phyloP scores from a whole-genome alignment of 768 basidiomycete species.

The Tulasnella sp. region DNA sequence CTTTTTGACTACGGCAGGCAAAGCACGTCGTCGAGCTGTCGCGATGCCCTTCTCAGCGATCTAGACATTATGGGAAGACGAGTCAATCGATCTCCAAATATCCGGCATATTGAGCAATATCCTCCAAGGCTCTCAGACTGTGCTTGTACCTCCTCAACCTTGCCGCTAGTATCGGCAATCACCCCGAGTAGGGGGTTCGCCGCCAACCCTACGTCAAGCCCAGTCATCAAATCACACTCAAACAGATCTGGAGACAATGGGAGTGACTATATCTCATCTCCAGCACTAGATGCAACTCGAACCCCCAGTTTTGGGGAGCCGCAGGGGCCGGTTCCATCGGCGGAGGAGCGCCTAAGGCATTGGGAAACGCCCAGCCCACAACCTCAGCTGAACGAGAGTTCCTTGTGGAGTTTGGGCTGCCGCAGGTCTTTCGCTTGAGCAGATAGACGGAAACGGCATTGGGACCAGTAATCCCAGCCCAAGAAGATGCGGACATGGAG shows the following conservation, averaged over 20 bases:
- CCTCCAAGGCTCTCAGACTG: not conserved
- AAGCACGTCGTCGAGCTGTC: not conserved
- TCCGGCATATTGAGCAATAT: not conserved
- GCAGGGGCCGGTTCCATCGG: not conserved
- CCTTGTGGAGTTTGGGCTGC: not conserved
- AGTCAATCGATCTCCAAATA: not conserved
- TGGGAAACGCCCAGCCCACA: conserved; percentile 2
- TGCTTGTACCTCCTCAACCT: not conserved
- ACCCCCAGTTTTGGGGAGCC: not conserved
- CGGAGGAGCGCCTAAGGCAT: not conserved
- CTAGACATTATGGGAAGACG: not conserved
- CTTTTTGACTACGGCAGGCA: not conserved
- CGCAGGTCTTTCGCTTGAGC: conserved; percentile 3
- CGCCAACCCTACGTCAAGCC: not conserved
- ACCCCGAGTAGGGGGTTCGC: not conserved
- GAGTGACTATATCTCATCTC: not conserved
- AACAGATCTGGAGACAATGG: not conserved
- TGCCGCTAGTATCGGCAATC: not conserved
- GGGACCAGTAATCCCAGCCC: not conserved
- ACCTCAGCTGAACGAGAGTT: not conserved
- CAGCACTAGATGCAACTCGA: not conserved
- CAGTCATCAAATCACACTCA: not conserved
- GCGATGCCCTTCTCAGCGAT: not conserved
- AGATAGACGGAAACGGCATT: conserved; percentile 3
- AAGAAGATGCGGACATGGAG: not conserved